These are phyloP conservation scores for Schizochytrium sp. DNA, from an alignment of 108 stramenopile genomes.

Conservation along the genomic window DNA sequence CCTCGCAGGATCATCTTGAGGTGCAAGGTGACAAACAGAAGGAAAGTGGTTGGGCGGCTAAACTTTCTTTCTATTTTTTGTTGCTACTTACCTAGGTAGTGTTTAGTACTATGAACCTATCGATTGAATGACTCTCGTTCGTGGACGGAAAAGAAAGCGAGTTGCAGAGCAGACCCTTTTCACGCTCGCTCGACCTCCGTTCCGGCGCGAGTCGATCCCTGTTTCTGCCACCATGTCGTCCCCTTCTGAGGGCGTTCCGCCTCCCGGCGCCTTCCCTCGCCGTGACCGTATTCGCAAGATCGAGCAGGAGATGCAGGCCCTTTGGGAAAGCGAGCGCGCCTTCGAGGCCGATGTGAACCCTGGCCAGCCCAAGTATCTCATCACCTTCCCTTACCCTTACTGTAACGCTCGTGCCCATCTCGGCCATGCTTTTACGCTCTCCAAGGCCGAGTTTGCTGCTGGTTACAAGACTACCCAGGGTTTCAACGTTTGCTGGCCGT, in stretches of 20 bases:
- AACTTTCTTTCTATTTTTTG: no score
- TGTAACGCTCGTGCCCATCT: constrained; percentile 97
- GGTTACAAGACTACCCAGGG: constrained; percentile 92
- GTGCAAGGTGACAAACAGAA: no score
- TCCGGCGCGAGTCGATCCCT: not conserved
- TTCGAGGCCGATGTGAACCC: constrained; percentile 52
- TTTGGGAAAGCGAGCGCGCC: constrained; percentile 68
- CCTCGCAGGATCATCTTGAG: no score
- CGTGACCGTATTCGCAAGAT: constrained; percentile 71
- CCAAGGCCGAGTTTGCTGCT: constrained; percentile 94
- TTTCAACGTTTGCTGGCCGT: constrained; percentile 95
- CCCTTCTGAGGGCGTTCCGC: not conserved
- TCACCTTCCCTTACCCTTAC: constrained; percentile 98
- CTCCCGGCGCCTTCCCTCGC: constrained; percentile 62
- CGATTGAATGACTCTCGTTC: no score
- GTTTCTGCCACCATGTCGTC: not conserved
- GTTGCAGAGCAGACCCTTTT: no score
- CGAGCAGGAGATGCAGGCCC: constrained; percentile 68
- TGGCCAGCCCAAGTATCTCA: constrained; percentile 85
- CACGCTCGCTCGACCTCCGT: not conserved
- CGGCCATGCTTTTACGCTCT: constrained; percentile 96
- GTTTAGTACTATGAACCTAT: no score
- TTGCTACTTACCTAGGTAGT: no score
- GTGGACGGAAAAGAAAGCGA: no score
- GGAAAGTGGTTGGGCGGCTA: no score